Conservation (phyloP, 2,329 filamentous ascomycete species). For the Chrysosporium keratinophilum region DNA sequence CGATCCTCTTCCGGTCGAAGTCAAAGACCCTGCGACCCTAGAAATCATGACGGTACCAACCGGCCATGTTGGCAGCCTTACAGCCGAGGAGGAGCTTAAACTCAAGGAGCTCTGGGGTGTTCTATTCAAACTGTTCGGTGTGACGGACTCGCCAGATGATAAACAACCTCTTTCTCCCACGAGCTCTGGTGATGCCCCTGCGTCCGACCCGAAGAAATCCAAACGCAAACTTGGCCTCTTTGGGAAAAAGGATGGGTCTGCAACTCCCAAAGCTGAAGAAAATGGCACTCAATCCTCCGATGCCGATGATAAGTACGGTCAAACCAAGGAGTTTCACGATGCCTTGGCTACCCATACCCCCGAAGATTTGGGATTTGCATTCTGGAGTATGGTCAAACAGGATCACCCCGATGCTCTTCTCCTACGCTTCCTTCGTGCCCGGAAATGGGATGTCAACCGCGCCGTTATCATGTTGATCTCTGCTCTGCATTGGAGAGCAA, state of each 20-base stretch:
- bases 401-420: conserved; percentile 83
- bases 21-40: conserved; percentile 1
- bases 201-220: conserved; percentile 52
- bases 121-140: conserved; percentile 62
- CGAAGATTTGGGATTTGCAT: conserved; percentile 65
- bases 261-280: conserved; percentile 20
- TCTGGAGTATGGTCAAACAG: conserved; percentile 93
- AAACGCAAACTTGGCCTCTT: conserved; percentile 67
- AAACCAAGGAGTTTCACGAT: conserved; percentile 74
- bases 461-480: conserved; percentile 89
- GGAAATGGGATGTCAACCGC: conserved; percentile 91
- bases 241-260: conserved; percentile 42
- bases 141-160: conserved; percentile 53
- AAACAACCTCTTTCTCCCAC: conserved; percentile 8
- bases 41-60: conserved; percentile 27
- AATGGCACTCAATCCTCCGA: conserved; percentile 36
- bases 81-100: conserved; percentile 79
- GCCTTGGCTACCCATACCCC: conserved; percentile 67
- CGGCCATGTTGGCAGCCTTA: conserved; percentile 76
- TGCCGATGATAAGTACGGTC: conserved; percentile 82
- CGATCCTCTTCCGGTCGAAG: conserved; percentile 13
- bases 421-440: conserved; percentile 72
- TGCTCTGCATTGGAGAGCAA: conserved; percentile 81
- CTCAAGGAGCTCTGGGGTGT: conserved; percentile 76
- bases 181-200: conserved; percentile 18